These are phyloP conservation scores for Peziza echinospora DNA, from an alignment of 495 filamentous ascomycete species.

Conservation along the genomic window DNA sequence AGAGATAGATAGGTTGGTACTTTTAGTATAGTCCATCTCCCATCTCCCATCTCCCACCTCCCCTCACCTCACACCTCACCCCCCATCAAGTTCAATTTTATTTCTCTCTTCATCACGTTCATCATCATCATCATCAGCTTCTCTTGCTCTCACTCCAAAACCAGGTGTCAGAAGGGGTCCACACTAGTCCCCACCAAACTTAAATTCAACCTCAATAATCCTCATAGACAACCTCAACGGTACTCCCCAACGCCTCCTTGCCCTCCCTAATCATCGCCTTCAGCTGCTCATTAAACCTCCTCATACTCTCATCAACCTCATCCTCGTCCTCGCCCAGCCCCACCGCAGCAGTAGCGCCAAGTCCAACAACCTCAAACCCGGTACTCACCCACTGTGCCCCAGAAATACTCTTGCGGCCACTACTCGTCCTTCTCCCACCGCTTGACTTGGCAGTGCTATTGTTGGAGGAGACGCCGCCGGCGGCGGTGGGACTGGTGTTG, in stretches of 20 bases:
- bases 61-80: no score
- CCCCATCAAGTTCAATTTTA: no score
- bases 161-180: no score
- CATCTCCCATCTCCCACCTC: no score
- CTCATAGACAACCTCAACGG: slow-evolving; percentile 42
- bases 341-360: background rate
- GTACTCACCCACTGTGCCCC: background rate
- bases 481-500: background rate
- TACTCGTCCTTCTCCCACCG: background rate
- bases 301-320: slow-evolving; percentile 57
- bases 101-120: no score
- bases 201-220: slow-evolving; percentile 17
- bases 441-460: no score
- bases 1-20: no score
- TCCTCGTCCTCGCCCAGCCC: slow-evolving; percentile 33
- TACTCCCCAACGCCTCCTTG: slow-evolving; percentile 61
- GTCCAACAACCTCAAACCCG: background rate
- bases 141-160: no score
- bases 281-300: slow-evolving; percentile 53
- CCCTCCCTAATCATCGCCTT: slow-evolving; percentile 74
- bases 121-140: no score
- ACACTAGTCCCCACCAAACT: no score
- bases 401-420: background rate
- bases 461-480: no score
- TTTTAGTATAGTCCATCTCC: no score